phyloP scores from a whole-genome alignment of 805 yeast species.

The Candida schatavii region DNA sequence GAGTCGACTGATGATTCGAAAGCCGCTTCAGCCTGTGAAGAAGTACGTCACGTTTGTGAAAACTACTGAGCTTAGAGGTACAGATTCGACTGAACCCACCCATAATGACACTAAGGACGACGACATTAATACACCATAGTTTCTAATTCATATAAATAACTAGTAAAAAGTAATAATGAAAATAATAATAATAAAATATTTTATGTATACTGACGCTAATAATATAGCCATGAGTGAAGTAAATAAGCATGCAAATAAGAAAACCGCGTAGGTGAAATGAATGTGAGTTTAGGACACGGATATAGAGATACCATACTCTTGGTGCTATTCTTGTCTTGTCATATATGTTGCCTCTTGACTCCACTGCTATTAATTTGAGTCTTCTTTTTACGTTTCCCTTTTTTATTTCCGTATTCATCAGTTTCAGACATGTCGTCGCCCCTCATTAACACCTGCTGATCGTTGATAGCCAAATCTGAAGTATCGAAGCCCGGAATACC shows the following conservation, averaged over 20 bases:
- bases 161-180: background rate
- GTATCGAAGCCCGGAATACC: constrained; percentile 80
- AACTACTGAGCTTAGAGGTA: constrained; percentile 18
- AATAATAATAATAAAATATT: too few relatives aligned
- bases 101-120: too few relatives aligned
- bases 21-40: constrained; percentile 21
- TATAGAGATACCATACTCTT: too few relatives aligned
- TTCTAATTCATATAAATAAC: too few relatives aligned
- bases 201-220: too few relatives aligned
- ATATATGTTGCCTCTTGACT: constrained; percentile 35
- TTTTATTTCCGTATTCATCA: constrained; percentile 33
- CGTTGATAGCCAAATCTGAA: constrained; percentile 61
- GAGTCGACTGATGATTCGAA: constrained; percentile 12
- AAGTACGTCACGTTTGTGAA: constrained; percentile 22
- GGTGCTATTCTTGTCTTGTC: too few relatives aligned
- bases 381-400: constrained; percentile 40
- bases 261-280: background rate
- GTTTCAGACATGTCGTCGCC: constrained; percentile 39
- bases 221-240: background rate
- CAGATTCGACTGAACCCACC: background rate
- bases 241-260: background rate
- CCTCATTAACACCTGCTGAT: constrained; percentile 38
- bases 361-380: constrained; percentile 31
- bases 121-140: too few relatives aligned
- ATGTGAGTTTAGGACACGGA: too few relatives aligned